These are phyloP conservation scores for Citrus australasica DNA, from an alignment of 345 rosid species.

Conservation along the genomic window DNA sequence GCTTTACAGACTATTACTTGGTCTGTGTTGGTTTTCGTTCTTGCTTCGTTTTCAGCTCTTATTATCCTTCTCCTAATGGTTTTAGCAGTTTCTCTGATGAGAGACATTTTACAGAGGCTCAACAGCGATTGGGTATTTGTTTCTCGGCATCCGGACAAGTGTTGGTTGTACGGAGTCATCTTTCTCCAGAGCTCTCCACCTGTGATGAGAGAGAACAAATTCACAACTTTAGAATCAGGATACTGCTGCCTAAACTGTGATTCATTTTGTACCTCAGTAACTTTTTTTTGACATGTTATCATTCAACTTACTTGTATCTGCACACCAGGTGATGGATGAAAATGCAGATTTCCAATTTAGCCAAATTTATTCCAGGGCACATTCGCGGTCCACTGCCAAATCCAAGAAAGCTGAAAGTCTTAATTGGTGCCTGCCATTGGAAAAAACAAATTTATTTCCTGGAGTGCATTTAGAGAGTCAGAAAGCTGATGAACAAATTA, in stretches of 20 bases:
- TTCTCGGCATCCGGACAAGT: constrained; percentile 56
- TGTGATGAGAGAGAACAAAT: constrained; percentile 10
- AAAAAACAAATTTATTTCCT: neutral
- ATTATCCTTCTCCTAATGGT: neutral
- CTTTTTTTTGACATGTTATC: neutral
- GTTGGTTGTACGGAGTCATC: constrained; percentile 61
- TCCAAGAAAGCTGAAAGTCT: constrained; percentile 59
- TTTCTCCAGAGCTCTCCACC: constrained; percentile 54
- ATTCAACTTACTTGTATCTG: constrained; percentile 50
- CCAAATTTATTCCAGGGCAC: constrained; percentile 72
- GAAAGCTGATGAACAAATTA: neutral
- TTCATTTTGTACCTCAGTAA: neutral
- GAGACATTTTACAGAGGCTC: constrained; percentile 29
- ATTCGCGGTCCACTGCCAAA: constrained; percentile 68
- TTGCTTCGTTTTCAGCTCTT: neutral
- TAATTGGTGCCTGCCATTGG: constrained; percentile 37
- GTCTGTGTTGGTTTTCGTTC: neutral
- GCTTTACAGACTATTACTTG: neutral
- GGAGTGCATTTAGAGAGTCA: neutral
- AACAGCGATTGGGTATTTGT: constrained; percentile 42
- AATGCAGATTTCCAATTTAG: constrained; percentile 58
- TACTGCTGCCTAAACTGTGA: neutral
- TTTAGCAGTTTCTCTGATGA: neutral
- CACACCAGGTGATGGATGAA: constrained; percentile 62
- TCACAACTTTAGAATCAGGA: neutral